Percentiles rank a stretch among this genome's conserved stretches.
Conservation (phyloP, 345 rosid species). For the Lagerstroemia speciosa region DNA sequence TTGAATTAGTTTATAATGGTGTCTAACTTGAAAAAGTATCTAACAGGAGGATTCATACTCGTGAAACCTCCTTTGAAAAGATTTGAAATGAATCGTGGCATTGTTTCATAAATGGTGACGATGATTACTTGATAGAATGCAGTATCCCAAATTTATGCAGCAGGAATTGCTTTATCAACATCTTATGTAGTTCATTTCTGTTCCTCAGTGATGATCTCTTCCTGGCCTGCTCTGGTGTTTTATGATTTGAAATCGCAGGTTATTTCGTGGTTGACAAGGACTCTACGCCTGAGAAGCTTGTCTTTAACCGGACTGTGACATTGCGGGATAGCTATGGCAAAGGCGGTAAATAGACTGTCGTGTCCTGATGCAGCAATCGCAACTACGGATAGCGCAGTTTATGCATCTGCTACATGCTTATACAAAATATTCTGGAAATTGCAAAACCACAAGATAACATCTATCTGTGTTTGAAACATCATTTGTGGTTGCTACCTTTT, state of each 20-base stretch:
- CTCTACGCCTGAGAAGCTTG: conserved; percentile 58
- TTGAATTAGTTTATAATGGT: background rate
- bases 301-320: conserved; percentile 83
- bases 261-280: conserved; percentile 74
- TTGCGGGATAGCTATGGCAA: conserved; percentile 48
- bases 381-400: conserved; percentile 2
- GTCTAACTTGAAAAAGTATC: no score
- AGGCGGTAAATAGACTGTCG: conserved; percentile 32
- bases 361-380: background rate
- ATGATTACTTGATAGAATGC: background rate
- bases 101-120: background rate
- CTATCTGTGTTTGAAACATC: background rate
- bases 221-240: background rate
- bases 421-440: background rate
- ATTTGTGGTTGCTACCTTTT: background rate
- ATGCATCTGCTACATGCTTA: background rate
- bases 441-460: conserved; percentile 2
- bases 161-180: background rate
- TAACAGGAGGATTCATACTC: background rate
- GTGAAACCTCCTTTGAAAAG: background rate
- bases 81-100: background rate
- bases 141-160: background rate
- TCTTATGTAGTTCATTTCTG: background rate
- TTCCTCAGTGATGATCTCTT: background rate
- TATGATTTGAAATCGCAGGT: conserved; percentile 31